Base-by-base conservation (phyloP, 768 basidiomycete genomes). In the Pluteus cervinus region DNA sequence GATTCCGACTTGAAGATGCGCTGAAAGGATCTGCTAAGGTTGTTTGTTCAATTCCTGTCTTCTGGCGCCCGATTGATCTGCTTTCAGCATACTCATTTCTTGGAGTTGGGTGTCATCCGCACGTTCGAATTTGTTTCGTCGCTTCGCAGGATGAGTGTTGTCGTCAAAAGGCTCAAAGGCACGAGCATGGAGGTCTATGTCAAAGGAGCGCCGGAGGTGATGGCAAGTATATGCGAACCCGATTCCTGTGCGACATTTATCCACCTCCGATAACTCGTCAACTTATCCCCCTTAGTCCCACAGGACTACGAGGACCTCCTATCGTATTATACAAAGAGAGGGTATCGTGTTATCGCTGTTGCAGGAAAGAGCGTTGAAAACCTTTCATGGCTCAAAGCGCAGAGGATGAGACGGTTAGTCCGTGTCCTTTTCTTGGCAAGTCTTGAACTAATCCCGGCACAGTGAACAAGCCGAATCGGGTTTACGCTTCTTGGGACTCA, bases 141-240 rank as follows among this genome's bases (percentile, higher is more conserved):
- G 4, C 69, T 98, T 15, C 76, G 96, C 18, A 69, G 96, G 36
- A 99, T 99, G 94, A 96, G 93, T 45, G 96, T 99, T 18, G 79
- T 99, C 36, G 94, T 97, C 50, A 99, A 97, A 58, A 73, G 90
- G 36, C 73, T 99, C 37, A 96, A 86, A 58, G 93, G 93, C 47
- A 77, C 62, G 37, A 90, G 86, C 56, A 97, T 99, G 91, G 96
- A 99, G 55, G 72, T 97, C 8, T 98, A 98, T 54, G 92, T 93
- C 50, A 99, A 99, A 55, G 96, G 96, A n/a, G 96, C 96, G 2
- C 96, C 96, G 0, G 96, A 99, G 60, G 90, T 97, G 39, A 98
- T 99, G 93, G 58, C 63, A 5, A 92, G 93, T 28, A 97, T 99
- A 40, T 99, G 96, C 56, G 86, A 92, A 38, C 81, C 71, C 43